These are phyloP conservation scores for Plasmodium malariae DNA, from an alignment of 169 alveolate genomes.

Conservation along the genomic window DNA sequence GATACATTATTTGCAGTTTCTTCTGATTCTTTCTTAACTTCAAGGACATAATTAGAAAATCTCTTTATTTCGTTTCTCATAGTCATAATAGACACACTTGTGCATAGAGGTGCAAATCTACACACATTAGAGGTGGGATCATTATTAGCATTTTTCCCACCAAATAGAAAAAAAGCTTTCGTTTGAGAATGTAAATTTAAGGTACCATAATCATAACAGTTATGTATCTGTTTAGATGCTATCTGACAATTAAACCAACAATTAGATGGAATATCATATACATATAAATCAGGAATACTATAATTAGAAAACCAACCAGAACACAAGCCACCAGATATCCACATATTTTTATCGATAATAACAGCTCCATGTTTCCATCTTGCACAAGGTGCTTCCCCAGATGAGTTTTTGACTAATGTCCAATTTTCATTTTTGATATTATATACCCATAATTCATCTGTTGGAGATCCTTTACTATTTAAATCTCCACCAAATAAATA, in stretches of 20 bases:
- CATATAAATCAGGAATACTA: constrained; percentile 72
- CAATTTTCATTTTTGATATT: constrained; percentile 64
- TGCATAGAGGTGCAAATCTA: constrained; percentile 77
- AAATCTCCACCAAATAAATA: constrained; percentile 75
- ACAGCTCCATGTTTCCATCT: constrained; percentile 78
- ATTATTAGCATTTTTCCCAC: constrained; percentile 67
- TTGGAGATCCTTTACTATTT: constrained; percentile 63
- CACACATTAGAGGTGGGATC: constrained; percentile 75
- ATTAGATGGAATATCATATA: constrained; percentile 76
- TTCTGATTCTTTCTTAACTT: constrained; percentile 59
- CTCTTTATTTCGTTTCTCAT: constrained; percentile 65
- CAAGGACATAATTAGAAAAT: constrained; percentile 39
- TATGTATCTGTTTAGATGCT: constrained; percentile 63
- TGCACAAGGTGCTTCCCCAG: constrained; percentile 74
- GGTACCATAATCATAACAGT: constrained; percentile 76
- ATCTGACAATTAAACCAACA: constrained; percentile 76
- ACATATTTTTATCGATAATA: constrained; percentile 74
- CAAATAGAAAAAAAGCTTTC: constrained; percentile 74
- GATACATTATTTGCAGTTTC: constrained; percentile 71
- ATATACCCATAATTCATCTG: constrained; percentile 78
- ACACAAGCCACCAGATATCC: constrained; percentile 76
- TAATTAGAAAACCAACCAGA: constrained; percentile 78
- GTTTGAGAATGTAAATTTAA: constrained; percentile 73
- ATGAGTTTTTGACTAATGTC: constrained; percentile 55
- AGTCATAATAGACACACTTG: constrained; percentile 70